These are phyloP conservation scores for Paratinospora sagittata DNA, from an alignment of 164 flowering plant genomes.

Conservation along the genomic window DNA sequence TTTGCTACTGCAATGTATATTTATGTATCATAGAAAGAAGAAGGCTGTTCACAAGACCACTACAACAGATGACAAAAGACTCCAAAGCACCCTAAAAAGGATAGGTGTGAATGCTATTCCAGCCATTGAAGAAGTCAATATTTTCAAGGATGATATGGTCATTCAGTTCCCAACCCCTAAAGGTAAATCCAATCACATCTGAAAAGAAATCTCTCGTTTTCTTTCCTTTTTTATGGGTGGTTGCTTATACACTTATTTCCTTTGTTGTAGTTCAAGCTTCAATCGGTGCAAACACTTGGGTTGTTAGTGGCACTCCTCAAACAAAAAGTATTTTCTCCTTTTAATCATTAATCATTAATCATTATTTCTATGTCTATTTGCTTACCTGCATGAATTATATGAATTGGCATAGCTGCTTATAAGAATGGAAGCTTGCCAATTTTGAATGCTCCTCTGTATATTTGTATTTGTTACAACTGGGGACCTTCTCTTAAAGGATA, in stretches of 20 bases:
- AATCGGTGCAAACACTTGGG: conserved; percentile 92
- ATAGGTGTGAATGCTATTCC: conserved; percentile 69
- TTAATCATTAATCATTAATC: background rate
- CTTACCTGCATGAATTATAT: background rate
- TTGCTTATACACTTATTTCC: conserved; percentile 2
- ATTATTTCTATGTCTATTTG: background rate
- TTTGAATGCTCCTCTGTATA: too few species aligned
- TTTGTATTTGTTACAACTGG: too few species aligned
- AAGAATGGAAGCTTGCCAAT: background rate
- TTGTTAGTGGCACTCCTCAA: conserved; percentile 87
- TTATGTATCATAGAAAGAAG: conserved; percentile 69
- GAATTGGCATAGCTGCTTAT: background rate
- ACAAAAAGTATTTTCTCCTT: conserved; percentile 47
- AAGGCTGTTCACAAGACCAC: conserved; percentile 91
- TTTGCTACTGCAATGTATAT: background rate
- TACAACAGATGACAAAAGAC: conserved; percentile 91
- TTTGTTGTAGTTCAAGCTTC: conserved; percentile 81
- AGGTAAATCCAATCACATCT: conserved; percentile 23
- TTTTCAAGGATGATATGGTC: conserved; percentile 61
- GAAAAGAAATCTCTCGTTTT: background rate
- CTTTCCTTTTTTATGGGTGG: background rate
- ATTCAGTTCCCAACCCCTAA: conserved; percentile 56
- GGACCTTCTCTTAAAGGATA: too few species aligned
- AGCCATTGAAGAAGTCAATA: conserved; percentile 65
- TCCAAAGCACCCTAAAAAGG: conserved; percentile 87